Conservation (phyloP, 768 basidiomycete species). For the Kondoa malvinella region DNA sequence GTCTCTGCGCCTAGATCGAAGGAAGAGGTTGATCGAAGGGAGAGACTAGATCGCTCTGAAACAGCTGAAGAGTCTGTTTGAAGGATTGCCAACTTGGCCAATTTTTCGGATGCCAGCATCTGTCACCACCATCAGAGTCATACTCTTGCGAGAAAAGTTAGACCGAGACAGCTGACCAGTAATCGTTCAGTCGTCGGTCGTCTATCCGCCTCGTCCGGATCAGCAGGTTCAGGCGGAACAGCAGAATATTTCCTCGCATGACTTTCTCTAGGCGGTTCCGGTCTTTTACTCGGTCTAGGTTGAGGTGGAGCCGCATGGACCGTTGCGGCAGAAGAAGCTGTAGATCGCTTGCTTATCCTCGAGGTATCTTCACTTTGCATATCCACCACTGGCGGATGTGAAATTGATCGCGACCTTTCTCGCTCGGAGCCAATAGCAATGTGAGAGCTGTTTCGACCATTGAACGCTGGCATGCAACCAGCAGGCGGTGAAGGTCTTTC, state of each 20-base stretch:
- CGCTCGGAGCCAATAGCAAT: too few species aligned
- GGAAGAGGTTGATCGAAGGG: neutral
- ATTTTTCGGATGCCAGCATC: conserved; percentile 2
- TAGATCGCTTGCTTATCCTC: too few species aligned
- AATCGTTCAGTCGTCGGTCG: neutral
- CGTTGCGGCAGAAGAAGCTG: too few species aligned
- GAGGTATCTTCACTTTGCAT: too few species aligned
- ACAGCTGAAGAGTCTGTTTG: neutral
- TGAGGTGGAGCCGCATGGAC: too few species aligned
- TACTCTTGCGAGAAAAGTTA: neutral
- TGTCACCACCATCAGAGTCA: neutral
- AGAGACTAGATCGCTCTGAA: neutral
- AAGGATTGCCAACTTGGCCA: neutral
- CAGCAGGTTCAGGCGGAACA: neutral
- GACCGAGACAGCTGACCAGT: neutral
- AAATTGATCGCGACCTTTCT: too few species aligned
- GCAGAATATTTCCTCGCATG: neutral
- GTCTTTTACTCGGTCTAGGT: too few species aligned
- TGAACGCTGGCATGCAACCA: too few species aligned
- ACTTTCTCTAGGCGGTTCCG: too few species aligned
- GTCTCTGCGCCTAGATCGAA: neutral
- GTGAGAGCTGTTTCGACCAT: too few species aligned
- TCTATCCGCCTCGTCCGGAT: neutral
- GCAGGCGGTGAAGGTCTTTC: too few species aligned
- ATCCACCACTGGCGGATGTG: too few species aligned